A percentile compares a stretch with the other conserved stretches of the same genome.
Conservation (phyloP, 1,139 yeast species). For the Yamadazyma siamensis region DNA sequence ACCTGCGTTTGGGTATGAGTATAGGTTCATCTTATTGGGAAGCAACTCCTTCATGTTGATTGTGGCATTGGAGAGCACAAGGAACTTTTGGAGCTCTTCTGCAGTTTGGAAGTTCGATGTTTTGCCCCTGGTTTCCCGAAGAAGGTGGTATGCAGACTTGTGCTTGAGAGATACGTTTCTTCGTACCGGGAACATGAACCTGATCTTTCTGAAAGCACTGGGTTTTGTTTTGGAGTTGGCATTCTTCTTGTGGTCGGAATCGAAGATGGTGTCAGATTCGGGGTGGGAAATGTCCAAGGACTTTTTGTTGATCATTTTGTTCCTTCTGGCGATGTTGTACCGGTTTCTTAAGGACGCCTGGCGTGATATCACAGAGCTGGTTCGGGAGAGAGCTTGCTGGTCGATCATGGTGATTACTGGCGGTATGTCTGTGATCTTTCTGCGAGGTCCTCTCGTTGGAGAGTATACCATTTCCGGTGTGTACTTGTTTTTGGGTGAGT, state of each 20-base stretch:
- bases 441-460: slow-evolving; percentile 2
- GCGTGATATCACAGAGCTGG: slow-evolving; percentile 31
- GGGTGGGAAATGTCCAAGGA: slow-evolving; percentile 12
- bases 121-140: slow-evolving; percentile 14
- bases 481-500: slow-evolving; percentile 5
- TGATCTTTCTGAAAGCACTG: slow-evolving; percentile 3
- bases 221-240: not conserved
- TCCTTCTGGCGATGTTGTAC: slow-evolving; percentile 27
- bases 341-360: slow-evolving; percentile 31
- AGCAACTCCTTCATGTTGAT: slow-evolving; percentile 24
- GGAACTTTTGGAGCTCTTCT: slow-evolving; percentile 25
- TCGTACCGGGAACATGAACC: slow-evolving; percentile 34
- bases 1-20: slow-evolving; percentile 17
- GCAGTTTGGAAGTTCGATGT: slow-evolving; percentile 23
- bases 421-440: slow-evolving; percentile 12
- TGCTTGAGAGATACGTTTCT: slow-evolving; percentile 33
- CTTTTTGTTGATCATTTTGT: slow-evolving; percentile 25
- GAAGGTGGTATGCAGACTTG: slow-evolving; percentile 14
- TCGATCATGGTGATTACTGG: slow-evolving; percentile 30
- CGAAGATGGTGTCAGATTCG: slow-evolving; percentile 9
- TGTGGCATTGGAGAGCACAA: slow-evolving; percentile 21
- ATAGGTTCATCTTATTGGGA: slow-evolving; percentile 28
- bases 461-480: slow-evolving; percentile 7
- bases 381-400: slow-evolving; percentile 17
- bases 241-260: slow-evolving; percentile 5